These are phyloP conservation scores for Lyophyllum decastes DNA, from an alignment of 768 basidiomycete genomes.

Conservation along the genomic window DNA sequence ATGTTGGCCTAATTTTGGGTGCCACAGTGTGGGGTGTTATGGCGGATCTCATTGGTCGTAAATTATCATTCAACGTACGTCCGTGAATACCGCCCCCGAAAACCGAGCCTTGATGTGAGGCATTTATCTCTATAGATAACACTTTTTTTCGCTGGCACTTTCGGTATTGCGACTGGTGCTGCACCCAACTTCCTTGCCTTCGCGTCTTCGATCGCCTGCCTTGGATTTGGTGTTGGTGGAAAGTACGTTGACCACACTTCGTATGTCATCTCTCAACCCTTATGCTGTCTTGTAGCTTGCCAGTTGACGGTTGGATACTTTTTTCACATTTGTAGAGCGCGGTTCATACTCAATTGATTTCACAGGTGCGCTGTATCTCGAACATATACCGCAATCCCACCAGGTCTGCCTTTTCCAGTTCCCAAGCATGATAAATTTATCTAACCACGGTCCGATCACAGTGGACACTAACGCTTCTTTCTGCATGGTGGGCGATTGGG, in stretches of 20 bases:
- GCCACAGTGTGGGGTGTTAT: constrained; percentile 51
- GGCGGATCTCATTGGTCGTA: constrained; percentile 50
- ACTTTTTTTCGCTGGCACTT: constrained; percentile 40
- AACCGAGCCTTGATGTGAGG: neutral
- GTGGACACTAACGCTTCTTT: constrained; percentile 57
- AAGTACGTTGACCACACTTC: constrained; percentile 38
- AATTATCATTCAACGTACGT: constrained; percentile 42
- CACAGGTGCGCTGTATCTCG: constrained; percentile 43
- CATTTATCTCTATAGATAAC: constrained; percentile 28
- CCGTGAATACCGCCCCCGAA: neutral
- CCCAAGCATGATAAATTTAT: neutral
- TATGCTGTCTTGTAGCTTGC: constrained; percentile 31
- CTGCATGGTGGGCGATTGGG: constrained; percentile 55
- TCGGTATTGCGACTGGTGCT: constrained; percentile 52
- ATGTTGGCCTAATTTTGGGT: constrained; percentile 48
- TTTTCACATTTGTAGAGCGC: too few relatives aligned
- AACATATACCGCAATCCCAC: constrained; percentile 43
- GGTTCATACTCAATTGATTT: neutral
- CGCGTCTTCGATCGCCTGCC: constrained; percentile 44
- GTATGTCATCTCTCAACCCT: constrained; percentile 13
- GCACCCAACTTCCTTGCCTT: constrained; percentile 47
- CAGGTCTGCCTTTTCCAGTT: constrained; percentile 24
- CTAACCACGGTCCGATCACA: constrained; percentile 17
- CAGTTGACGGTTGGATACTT: constrained; percentile 41
- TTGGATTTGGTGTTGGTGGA: constrained; percentile 54